Evolutionary conservation across 2,329 filamentous ascomycete species (phyloP).

Genomic region (Malbranchea cinnamomea): DNA sequence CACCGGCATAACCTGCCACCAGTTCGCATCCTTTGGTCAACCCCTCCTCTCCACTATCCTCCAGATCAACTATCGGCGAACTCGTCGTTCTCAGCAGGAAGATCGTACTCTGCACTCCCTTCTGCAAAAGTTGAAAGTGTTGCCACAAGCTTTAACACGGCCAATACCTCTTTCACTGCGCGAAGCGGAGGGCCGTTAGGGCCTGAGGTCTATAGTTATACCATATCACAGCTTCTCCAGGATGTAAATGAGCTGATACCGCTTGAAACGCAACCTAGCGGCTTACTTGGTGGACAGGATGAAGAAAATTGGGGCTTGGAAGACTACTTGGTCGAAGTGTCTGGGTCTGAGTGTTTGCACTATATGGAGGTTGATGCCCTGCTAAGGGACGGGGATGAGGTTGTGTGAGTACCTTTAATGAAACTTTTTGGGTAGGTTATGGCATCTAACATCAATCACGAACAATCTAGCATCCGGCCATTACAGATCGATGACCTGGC

Average conservation of each 20-base stretch:
- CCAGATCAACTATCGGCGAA: conserved; percentile 12
- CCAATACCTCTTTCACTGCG: conserved; percentile 8
- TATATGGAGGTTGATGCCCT: conserved; percentile 57
- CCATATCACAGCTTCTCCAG: conserved; percentile 60
- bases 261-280: conserved; percentile 48
- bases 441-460: neutral
- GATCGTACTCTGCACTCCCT: conserved; percentile 13
- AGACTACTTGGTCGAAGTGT: conserved; percentile 74
- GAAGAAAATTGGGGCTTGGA: conserved; percentile 62
- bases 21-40: conserved; percentile 56
- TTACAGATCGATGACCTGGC: conserved; percentile 61
- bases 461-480: conserved; percentile 51
- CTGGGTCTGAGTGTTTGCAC: conserved; percentile 77
- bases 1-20: conserved; percentile 60
- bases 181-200: no score
- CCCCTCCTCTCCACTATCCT: conserved; percentile 31
- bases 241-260: conserved; percentile 68
- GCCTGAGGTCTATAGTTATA: no score
- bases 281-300: conserved; percentile 9
- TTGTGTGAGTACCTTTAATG: conserved; percentile 45
- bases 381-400: conserved; percentile 68
- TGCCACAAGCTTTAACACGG: conserved; percentile 15
- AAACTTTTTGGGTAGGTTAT: conserved; percentile 3
- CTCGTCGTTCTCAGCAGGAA: conserved; percentile 15
- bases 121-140: conserved; percentile 22